Conservation (phyloP, 2,329 filamentous ascomycete species). For the Proliferodiscus dingleyae region DNA sequence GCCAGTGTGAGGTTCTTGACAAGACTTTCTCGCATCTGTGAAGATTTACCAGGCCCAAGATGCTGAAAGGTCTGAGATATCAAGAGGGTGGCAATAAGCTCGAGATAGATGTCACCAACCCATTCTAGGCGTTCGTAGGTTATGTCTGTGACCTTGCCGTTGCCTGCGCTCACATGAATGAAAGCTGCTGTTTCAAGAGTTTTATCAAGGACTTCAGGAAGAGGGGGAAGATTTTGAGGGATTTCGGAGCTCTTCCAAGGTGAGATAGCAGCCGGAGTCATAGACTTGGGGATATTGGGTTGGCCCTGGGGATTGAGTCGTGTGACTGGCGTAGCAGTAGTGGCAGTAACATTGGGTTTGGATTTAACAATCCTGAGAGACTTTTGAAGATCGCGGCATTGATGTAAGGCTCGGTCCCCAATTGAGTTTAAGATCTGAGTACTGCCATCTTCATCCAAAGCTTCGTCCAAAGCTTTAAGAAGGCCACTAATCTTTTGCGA, state of each 20-base stretch:
- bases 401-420: slow-evolving; percentile 17
- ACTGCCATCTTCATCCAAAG: slow-evolving; percentile 17
- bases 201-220: slow-evolving; percentile 57
- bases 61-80: slow-evolving; percentile 68
- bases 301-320: background rate
- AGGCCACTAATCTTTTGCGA: slow-evolving; percentile 21
- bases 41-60: slow-evolving; percentile 62
- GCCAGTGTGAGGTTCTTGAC: slow-evolving; percentile 77
- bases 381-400: slow-evolving; percentile 20
- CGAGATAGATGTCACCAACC: slow-evolving; percentile 81
- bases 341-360: slow-evolving; percentile 2
- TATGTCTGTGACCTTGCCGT: slow-evolving; percentile 21
- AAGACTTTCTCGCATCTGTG: slow-evolving; percentile 71
- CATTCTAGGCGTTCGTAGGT: slow-evolving; percentile 82
- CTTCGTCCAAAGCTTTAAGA: slow-evolving; percentile 23
- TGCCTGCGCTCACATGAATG: slow-evolving; percentile 47
- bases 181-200: slow-evolving; percentile 59
- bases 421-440: slow-evolving; percentile 14
- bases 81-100: slow-evolving; percentile 68
- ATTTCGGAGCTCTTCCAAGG: slow-evolving; percentile 50
- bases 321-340: background rate
- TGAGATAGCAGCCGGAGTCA: slow-evolving; percentile 31
- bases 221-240: slow-evolving; percentile 44
- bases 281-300: slow-evolving; percentile 17
- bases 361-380: slow-evolving; percentile 6